A percentile compares a stretch with the other conserved stretches of the same genome.
Evolutionary conservation across 164 flowering plant species (phyloP).

Genomic region (Annona squamosa): DNA sequence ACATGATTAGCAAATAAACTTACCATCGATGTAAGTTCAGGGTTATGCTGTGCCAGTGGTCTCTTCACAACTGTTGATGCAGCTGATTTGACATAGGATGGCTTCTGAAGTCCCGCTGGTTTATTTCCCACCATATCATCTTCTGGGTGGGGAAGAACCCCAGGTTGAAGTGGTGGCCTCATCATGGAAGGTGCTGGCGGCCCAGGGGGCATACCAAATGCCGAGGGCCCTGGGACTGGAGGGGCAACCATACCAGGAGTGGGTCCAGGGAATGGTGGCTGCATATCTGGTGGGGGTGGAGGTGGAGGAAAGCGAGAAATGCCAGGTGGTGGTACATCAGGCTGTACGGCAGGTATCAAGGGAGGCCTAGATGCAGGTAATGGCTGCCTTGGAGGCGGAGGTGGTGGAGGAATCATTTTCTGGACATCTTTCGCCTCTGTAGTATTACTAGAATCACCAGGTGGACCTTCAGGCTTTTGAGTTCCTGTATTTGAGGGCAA

Average conservation of each 20-base stretch:
- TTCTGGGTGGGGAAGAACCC: constrained; percentile 52
- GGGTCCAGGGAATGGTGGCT: constrained; percentile 40
- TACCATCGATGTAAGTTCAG: constrained; percentile 97
- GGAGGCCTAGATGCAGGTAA: constrained; percentile 39
- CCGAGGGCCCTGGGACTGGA: constrained; percentile 48
- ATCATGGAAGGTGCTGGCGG: constrained; percentile 54
- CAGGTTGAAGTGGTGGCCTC: constrained; percentile 85
- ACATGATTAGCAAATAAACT: constrained; percentile 17
- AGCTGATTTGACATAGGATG: constrained; percentile 93
- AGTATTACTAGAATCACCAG: constrained; percentile 32
- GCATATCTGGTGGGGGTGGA: constrained; percentile 71
- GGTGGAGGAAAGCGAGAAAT: constrained; percentile 60
- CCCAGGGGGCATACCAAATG: constrained; percentile 74
- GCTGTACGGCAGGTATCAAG: constrained; percentile 40
- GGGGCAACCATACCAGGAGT: constrained; percentile 66
- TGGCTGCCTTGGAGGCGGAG: constrained; percentile 71
- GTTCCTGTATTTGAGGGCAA: constrained; percentile 33
- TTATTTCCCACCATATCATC: constrained; percentile 33
- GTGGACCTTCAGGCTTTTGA: constrained; percentile 37
- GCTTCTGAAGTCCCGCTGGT: constrained; percentile 56
- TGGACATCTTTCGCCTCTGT: constrained; percentile 32
- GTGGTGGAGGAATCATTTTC: constrained; percentile 63
- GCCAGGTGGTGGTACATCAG: constrained; percentile 80
- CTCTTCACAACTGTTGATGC: constrained; percentile 96
- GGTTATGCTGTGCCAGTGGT: constrained; percentile 99